Conservation (phyloP, 2,329 filamentous ascomycete genomes). For the Pseudohalonectria lignicola region DNA sequence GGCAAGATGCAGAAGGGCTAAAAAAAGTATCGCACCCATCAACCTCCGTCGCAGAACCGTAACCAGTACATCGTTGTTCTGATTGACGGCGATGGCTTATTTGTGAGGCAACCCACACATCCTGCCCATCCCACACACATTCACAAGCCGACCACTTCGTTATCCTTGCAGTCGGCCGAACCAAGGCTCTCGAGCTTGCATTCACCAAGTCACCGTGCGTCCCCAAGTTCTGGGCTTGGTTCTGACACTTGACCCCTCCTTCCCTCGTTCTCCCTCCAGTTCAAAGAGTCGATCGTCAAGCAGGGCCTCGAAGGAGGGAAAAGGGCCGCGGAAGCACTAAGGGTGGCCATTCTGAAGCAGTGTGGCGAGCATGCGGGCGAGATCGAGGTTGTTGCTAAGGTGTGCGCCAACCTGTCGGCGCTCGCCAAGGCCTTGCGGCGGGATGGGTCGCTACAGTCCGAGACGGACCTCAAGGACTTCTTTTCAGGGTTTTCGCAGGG, state of each 20-base stretch:
- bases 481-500: slow-evolving; percentile 48
- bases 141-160: too few relatives aligned
- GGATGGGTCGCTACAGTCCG: slow-evolving; percentile 31
- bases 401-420: slow-evolving; percentile 42
- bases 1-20: too few relatives aligned
- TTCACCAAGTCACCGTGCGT: too few relatives aligned
- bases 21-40: too few relatives aligned
- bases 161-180: too few relatives aligned
- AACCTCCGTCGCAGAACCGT: slow-evolving; percentile 27
- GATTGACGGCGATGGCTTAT: slow-evolving; percentile 52
- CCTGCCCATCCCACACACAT: slow-evolving; percentile 1
- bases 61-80: slow-evolving; percentile 51
- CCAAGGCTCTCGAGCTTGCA: too few relatives aligned
- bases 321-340: slow-evolving; percentile 37
- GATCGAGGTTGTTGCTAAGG: slow-evolving; percentile 43
- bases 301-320: slow-evolving; percentile 46
- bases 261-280: slow-evolving; percentile 38
- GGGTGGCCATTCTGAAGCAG: slow-evolving; percentile 32
- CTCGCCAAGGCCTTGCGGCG: slow-evolving; percentile 37
- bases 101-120: slow-evolving; percentile 36
- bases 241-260: too few relatives aligned
- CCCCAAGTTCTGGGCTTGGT: too few relatives aligned
- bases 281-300: slow-evolving; percentile 41
- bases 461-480: slow-evolving; percentile 43
- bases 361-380: slow-evolving; percentile 37